Base-by-base conservation (phyloP, 2,329 filamentous ascomycete genomes). In the Alternaria brassicicola region DNA sequence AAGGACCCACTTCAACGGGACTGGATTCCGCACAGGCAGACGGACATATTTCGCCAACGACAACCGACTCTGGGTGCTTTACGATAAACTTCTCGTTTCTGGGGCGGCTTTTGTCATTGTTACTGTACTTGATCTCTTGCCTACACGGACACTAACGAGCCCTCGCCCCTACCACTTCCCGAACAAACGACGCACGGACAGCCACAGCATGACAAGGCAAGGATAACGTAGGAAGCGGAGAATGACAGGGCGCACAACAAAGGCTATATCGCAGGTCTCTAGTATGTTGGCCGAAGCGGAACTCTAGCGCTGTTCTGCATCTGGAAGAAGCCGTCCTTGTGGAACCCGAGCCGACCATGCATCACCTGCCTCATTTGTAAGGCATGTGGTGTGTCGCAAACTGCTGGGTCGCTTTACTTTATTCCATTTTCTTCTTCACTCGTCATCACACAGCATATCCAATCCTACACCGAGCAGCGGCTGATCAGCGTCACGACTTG, bases 141-240 rank as follows among this genome's bases (percentile, higher is more conserved):
- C 57, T 53, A 64, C 56, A 63, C 52, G 47, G 52, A 62, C 60
- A 59, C 49, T 43, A 50, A 26, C 46, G 33, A 46, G 30, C 21
- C 50, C 57, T 43, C 26, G 45, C 54, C 62, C 45, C 19, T 39
- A 41, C 46, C 21, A 46, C 51, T 45, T 36, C 46, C 45, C 30
- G 57, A 55, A 51, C 63, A 61, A 72, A 72, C 61, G 52, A 63
- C 46, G 61, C 67, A 72, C 65, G 59, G 65, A 64, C 61, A 17
- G 63, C 61, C 54, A 50, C 55, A 61, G 61, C 58, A 64, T 61
- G 21, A 57, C 49, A 46, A 56, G 45, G 56, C 55, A 61, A 61
- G 65, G 59, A 55, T 60, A 36, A 62, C 60, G 59, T 30, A 35
- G 49, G 45, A 45, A 39, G 59, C 54, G 57, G 54, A 49, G 54